Base-by-base conservation (phyloP, 805 yeast genomes). In the Candida piceae region DNA sequence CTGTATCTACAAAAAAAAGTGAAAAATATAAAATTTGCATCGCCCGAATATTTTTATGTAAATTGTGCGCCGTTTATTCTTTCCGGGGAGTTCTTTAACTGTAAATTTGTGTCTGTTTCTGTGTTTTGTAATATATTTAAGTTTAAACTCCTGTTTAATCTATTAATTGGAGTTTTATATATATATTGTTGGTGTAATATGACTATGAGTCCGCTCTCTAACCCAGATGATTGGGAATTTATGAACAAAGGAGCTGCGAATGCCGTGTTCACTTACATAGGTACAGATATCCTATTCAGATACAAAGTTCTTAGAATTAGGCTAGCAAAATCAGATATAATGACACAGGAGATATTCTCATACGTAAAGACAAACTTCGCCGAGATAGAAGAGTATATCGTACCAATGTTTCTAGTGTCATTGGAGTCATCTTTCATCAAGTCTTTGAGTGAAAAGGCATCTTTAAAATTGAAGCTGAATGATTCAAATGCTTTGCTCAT, bases 221-320 rank as follows among this genome's bases (percentile, higher is more conserved):
- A 36, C 10, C 24, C 39, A 13, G 13, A 16, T 5, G 44, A 46
- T 1, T 73, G 79, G 79, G 38, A 39, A 6, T 66, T 62, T 44
- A 53, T 67, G 30, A 69, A 67, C 12, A 64, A 63, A 27, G 80
- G 80, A 1, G 60, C 65, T 16, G 78, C 80, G 27, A 74, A 74
- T 41, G 65, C 67, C 2, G 60, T 74, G 5, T 70, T 69, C 46
- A 50, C 51, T 31, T 70, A 71, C 43, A 45, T 36, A 2, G 77
- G 76, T 1, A 27, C 34, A 12, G 55, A 58, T 32, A 57, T 46
- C 12, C 8, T n/a, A 1, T 53, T 69, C 8, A 36, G 45, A 18
- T 62, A 58, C 15, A 67, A 66, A 40, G 62, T 70, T 9, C 45
- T 74, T 17, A 52, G 80, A 17, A 49, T 59, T 52, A 15, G 65